phyloP scores from a whole-genome alignment of 1,284 basidiomycete species.

The Marasmius oreades region DNA sequence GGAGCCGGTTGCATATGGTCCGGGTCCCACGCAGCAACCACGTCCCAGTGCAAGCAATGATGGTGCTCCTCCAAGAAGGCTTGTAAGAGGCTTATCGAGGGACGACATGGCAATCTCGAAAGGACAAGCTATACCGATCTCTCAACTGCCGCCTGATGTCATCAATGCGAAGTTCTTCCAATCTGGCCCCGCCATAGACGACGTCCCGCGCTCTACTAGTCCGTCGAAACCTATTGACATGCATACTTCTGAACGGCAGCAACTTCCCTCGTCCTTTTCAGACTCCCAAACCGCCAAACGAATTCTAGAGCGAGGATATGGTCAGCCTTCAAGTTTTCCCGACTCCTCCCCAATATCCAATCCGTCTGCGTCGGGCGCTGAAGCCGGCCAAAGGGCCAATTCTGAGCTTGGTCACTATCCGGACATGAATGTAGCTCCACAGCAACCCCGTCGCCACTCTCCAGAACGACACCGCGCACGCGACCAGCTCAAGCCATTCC shows the following conservation, averaged over 20 bases:
- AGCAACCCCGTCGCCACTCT: slow-evolving; percentile 27
- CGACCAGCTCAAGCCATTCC: slow-evolving; percentile 51
- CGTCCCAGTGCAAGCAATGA: slow-evolving; percentile 13
- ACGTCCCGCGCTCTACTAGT: slow-evolving; percentile 42
- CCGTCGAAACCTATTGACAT: slow-evolving; percentile 51
- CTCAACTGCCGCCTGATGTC: slow-evolving; percentile 52
- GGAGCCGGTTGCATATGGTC: slow-evolving; percentile 42
- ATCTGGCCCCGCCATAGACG: slow-evolving; percentile 33
- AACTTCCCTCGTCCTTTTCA: slow-evolving; percentile 17
- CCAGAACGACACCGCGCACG: slow-evolving; percentile 38
- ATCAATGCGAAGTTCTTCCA: slow-evolving; percentile 63
- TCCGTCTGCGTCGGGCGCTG: slow-evolving; percentile 28
- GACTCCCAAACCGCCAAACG: slow-evolving; percentile 38
- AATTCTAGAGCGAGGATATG: slow-evolving; percentile 37
- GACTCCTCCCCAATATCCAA: slow-evolving; percentile 60
- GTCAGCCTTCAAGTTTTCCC: slow-evolving; percentile 42
- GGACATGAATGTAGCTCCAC: slow-evolving; percentile 42
- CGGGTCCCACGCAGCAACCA: slow-evolving; percentile 16
- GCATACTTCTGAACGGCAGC: slow-evolving; percentile 22
- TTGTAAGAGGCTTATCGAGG: slow-evolving; percentile 43
- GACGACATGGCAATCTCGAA: slow-evolving; percentile 58
- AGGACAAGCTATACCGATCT: slow-evolving; percentile 55
- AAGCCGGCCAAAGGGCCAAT: slow-evolving; percentile 55
- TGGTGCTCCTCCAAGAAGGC: slow-evolving; percentile 16
- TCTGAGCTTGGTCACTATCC: slow-evolving; percentile 78